Percentiles rank a stretch among this genome's conserved stretches.
Evolutionary conservation across 2,329 filamentous ascomycete genomes (phyloP).

Genomic region (Pseudogymnoascus sp.): DNA sequence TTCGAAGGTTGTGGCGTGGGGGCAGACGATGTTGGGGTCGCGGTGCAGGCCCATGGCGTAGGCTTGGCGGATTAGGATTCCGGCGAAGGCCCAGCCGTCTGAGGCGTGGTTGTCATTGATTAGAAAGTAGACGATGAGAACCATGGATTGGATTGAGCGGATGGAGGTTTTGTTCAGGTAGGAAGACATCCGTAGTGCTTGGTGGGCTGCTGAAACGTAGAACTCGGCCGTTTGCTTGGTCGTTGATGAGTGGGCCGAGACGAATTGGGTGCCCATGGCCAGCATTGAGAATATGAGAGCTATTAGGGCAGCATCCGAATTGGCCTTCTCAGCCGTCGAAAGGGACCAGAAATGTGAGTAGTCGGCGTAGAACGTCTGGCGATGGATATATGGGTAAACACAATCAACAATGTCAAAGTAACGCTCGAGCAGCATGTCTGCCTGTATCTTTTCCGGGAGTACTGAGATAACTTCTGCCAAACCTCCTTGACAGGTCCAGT

Average conservation of each 20-base stretch:
- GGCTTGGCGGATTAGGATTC: slow-evolving; percentile 66
- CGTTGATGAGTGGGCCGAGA: slow-evolving; percentile 44
- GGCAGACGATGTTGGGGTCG: slow-evolving; percentile 66
- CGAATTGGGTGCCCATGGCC: slow-evolving; percentile 71
- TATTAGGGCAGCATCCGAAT: slow-evolving; percentile 59
- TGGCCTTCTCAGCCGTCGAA: slow-evolving; percentile 45
- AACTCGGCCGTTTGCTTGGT: slow-evolving; percentile 74
- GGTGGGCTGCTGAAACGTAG: slow-evolving; percentile 71
- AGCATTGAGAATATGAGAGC: slow-evolving; percentile 70
- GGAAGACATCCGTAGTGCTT: slow-evolving; percentile 65
- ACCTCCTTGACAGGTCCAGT: slow-evolving; percentile 74
- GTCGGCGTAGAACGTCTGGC: slow-evolving; percentile 66
- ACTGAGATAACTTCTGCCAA: slow-evolving; percentile 67
- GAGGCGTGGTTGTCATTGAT: slow-evolving; percentile 82
- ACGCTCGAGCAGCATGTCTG: slow-evolving; percentile 56
- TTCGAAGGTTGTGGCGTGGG: slow-evolving; percentile 58
- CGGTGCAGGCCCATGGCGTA: slow-evolving; percentile 77
- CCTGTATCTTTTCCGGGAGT: slow-evolving; percentile 66
- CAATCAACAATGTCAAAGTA: slow-evolving; percentile 69
- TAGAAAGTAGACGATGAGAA: slow-evolving; percentile 72
- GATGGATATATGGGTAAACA: slow-evolving; percentile 72
- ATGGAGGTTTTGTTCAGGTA: slow-evolving; percentile 69
- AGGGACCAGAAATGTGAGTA: slow-evolving; percentile 72
- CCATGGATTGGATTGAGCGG: slow-evolving; percentile 69
- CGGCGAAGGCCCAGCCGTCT: slow-evolving; percentile 75